Evolutionary conservation across 2,329 filamentous ascomycete genomes (phyloP).

Genomic region (Biscogniauxia mediterranea): DNA sequence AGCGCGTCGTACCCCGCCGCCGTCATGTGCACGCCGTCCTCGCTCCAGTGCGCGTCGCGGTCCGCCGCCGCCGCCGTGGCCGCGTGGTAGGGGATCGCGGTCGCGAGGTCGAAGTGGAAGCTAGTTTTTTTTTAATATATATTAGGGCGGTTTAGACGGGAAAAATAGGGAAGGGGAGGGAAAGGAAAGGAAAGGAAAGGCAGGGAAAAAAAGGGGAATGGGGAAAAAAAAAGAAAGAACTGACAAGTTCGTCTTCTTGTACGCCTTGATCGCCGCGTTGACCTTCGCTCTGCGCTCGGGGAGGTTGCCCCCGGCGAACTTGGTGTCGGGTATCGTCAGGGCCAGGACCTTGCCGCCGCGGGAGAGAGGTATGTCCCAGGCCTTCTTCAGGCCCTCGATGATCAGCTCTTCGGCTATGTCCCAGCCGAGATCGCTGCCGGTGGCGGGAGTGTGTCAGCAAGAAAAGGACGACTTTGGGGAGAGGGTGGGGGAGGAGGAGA

Average conservation of each 20-base stretch:
- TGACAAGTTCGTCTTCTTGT: constrained; percentile 52
- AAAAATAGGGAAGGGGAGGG: background rate
- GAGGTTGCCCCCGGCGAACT: constrained; percentile 28
- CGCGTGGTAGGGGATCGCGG: constrained; percentile 51
- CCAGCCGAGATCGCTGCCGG: constrained; percentile 49
- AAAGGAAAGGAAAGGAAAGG: background rate
- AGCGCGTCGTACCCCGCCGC: constrained; percentile 60
- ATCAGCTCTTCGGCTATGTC: constrained; percentile 40
- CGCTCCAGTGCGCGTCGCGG: constrained; percentile 52
- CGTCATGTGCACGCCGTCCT: constrained; percentile 58
- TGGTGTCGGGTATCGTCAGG: constrained; percentile 59
- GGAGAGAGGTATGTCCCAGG: constrained; percentile 50
- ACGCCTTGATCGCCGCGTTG: constrained; percentile 52
- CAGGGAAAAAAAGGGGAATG: background rate
- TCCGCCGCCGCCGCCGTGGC: constrained; percentile 46
- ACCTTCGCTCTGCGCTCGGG: constrained; percentile 41
- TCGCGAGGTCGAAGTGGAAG: constrained; percentile 55
- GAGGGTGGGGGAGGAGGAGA: background rate
- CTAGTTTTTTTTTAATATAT: constrained; percentile 41
- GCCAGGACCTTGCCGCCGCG: constrained; percentile 57
- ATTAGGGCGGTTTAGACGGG: constrained; percentile 7
- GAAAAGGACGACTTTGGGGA: background rate
- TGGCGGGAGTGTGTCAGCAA: background rate
- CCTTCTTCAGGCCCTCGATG: constrained; percentile 45
- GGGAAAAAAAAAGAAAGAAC: constrained; percentile 28